Base-by-base conservation (phyloP, 148 eudicot species). In the Camellia sinensis region DNA sequence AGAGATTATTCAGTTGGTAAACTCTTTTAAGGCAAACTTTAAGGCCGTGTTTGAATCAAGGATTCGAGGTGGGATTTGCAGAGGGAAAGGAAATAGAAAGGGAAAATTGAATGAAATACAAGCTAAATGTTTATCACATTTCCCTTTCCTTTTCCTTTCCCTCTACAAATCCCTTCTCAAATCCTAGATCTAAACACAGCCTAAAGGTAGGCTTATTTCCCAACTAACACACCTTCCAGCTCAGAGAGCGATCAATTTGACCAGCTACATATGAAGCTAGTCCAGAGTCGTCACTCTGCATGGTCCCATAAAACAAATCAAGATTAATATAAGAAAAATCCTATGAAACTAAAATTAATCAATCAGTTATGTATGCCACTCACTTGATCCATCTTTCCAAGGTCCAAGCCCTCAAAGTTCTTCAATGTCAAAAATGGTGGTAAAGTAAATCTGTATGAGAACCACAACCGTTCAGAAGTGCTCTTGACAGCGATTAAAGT, bases 351-450 rank as follows among this genome's bases (percentile, higher is more conserved):
- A 54, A n/a, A 7, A 29, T 29, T 48, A 60, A 60, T 65, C 12
- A 56, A 21, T 46, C 6, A 57, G 1, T 9, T 57, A 21, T 13
- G 48, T 48, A 40, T 63, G 41, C 44, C 29, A 81, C 97, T 90
- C 88, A 96, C 99, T 84, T 91, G 60, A 83, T 96, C 92, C 92
- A 94, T 94, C 88, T 88, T 91, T 84, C 99, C 99, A 53, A 96
- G 93, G 89, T 96, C 86, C 86, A 96, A 87, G 56, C 99, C 99
- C 90, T 93, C 97, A 73, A 96, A 96, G 86, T 96, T 96, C 95
- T 96, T 96, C 94, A 96, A 80, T 71, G 97, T 87, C 86, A 96
- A 84, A 73, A 43, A 68, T 40, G 99, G 94, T 71, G 99, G 98
- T 79, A 96, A 74, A 81, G 87, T 88, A 82, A 96, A 96, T 87